Evolutionary conservation across 1,139 yeast species (phyloP).

Genomic region (Hyphopichia khmerensis): DNA sequence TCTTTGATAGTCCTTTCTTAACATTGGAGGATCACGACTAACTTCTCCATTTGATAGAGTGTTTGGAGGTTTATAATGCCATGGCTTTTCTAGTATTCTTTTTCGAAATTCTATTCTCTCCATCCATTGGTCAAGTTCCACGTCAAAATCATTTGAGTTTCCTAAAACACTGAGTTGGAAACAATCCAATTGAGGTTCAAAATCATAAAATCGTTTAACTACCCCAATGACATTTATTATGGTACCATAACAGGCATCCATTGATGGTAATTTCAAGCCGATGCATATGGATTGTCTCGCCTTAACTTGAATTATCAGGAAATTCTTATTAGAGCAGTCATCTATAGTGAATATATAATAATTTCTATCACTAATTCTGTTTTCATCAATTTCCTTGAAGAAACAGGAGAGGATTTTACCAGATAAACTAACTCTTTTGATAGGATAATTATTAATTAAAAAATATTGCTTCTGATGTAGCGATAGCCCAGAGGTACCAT

Average conservation of each 20-base stretch:
- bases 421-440: conserved; percentile 20
- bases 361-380: not conserved
- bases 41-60: not conserved
- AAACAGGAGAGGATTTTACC: conserved; percentile 25
- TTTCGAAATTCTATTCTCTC: conserved; percentile 23
- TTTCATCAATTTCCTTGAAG: not conserved
- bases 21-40: not conserved
- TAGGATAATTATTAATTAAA: conserved; percentile 36
- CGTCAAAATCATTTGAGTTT: conserved; percentile 12
- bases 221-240: not conserved
- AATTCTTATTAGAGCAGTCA: conserved; percentile 19
- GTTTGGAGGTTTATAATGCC: conserved; percentile 20
- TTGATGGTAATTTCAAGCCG: conserved; percentile 1
- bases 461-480: conserved; percentile 13
- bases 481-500: conserved; percentile 17
- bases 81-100: conserved; percentile 15
- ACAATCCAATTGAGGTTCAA: not conserved
- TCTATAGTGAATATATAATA: conserved; percentile 16
- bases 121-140: conserved; percentile 35
- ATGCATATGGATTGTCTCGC: not conserved
- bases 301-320: conserved; percentile 5
- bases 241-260: not conserved
- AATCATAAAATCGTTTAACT: not conserved
- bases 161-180: not conserved
- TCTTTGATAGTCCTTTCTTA: not conserved